phyloP scores from a whole-genome alignment of 306 rosid species.

The Vigna reflexopilosa region DNA sequence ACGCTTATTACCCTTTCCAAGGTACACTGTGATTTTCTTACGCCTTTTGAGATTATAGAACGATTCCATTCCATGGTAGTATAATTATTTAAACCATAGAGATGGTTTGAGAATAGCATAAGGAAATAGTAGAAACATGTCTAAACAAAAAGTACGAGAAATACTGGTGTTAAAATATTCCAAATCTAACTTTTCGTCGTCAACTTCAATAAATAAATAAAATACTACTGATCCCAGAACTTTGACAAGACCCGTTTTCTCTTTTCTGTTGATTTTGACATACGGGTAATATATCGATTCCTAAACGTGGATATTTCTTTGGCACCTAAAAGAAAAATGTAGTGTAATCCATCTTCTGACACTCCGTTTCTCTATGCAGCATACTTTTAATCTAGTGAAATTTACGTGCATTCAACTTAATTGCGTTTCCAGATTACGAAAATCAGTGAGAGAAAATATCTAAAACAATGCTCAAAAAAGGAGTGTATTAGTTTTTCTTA shows the following conservation, averaged over 20 bases:
- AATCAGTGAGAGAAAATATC: neutral
- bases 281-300: constrained; percentile 13
- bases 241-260: constrained; percentile 4
- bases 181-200: constrained; percentile 4
- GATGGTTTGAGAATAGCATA: neutral
- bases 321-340: constrained; percentile 10
- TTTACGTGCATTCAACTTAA: neutral
- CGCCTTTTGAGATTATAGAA: neutral
- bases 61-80: neutral
- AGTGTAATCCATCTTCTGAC: neutral
- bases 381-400: neutral
- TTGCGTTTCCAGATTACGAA: neutral
- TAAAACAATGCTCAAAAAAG: neutral
- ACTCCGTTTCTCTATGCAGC: neutral
- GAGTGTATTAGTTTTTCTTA: neutral
- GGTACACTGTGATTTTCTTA: neutral
- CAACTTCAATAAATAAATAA: constrained; percentile 32
- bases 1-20: constrained; percentile 30
- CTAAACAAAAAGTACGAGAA: neutral
- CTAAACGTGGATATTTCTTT: constrained; percentile 6
- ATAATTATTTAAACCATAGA: neutral
- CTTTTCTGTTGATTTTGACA: constrained; percentile 29
- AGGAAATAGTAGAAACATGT: neutral
- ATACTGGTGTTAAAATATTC: neutral
- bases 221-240: constrained; percentile 20